These are phyloP conservation scores for Pachyrhizus erosus DNA, from an alignment of 306 rosid genomes.

Conservation along the genomic window DNA sequence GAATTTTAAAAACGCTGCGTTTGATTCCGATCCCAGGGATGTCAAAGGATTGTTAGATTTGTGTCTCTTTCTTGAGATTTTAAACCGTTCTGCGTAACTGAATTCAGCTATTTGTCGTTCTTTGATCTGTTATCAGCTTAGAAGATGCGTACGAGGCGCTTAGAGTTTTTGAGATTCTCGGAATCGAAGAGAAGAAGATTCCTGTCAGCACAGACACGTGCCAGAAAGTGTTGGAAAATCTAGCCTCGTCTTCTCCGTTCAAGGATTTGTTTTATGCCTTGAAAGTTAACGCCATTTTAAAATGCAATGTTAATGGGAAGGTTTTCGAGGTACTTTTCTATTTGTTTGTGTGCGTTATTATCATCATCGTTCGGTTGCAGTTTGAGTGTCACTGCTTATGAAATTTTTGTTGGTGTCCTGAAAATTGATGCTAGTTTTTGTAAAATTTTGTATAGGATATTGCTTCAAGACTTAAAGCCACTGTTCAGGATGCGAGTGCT, in stretches of 20 bases:
- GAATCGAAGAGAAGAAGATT: slow-evolving; percentile 60
- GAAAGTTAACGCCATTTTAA: slow-evolving; percentile 67
- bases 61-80: neutral
- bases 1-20: neutral
- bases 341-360: neutral
- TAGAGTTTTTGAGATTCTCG: slow-evolving; percentile 75
- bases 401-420: slow-evolving; percentile 6
- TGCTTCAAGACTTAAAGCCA: slow-evolving; percentile 66
- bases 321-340: slow-evolving; percentile 59
- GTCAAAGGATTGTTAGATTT: neutral
- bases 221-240: slow-evolving; percentile 63
- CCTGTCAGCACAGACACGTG: slow-evolving; percentile 57
- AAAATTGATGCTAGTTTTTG: slow-evolving; percentile 27
- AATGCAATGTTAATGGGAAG: slow-evolving; percentile 63
- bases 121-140: slow-evolving; percentile 59
- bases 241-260: slow-evolving; percentile 56
- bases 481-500: slow-evolving; percentile 61
- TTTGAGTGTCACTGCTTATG: slow-evolving; percentile 36
- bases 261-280: slow-evolving; percentile 80
- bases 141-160: slow-evolving; percentile 84
- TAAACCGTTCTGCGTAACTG: neutral
- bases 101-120: slow-evolving; percentile 1
- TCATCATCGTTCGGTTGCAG: neutral
- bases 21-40: slow-evolving; percentile 18
- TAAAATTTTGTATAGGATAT: slow-evolving; percentile 57